Base-by-base conservation (phyloP, 2,329 filamentous ascomycete genomes). In the Aureobasidium sp. region DNA sequence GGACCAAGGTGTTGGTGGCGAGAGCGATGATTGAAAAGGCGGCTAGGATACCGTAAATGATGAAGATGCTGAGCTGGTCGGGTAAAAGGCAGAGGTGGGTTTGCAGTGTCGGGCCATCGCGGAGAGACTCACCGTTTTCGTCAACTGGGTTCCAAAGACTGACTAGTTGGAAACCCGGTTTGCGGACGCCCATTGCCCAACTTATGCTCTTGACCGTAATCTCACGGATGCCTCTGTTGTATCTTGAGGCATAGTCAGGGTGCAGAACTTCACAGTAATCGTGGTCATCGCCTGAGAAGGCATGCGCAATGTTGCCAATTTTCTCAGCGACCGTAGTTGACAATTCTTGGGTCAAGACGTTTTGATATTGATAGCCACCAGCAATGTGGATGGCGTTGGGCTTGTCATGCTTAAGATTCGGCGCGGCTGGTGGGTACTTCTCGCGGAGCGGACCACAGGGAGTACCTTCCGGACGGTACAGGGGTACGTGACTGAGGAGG, bases 281-380 rank as follows among this genome's bases (percentile, higher is more conserved):
- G 76, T 99, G 94, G 71, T 99, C 94, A 69, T 99, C 94, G 12
- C 94, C 94, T 0, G 91, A 96, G 71, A 97, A 99, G 47, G 92
- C 88, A 66, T 94, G 88, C 3, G 85, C 81, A 14, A 97, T 84
- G 64, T 94, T 90, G 37, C 91, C 91, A 37, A 96, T 80, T 65
- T 86, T 89, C 63, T 87, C 82, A 45, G 96, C 78, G 40, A 99
- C 78, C 57, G 86, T 85, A 49, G 85, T 81, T 0, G 92, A 94
- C 67, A 97, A 85, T 2, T 84, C 81, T 54, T 87, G 84, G 56
- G 83, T 88, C 29, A 99, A 83, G 2, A 97, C 93, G 68, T 97
- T 99, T 73, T 97, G 93, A 71, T 99, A 99, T 73, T 99, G 94
- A 70, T 97, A 97, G 15, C 94, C 94, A 17, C 80, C 81, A 11